Percentiles rank a stretch among this genome's conserved stretches.
phyloP scores from a whole-genome alignment of 352 stramenopile genomes.

The Hyaloperonospora arabidopsidis region DNA sequence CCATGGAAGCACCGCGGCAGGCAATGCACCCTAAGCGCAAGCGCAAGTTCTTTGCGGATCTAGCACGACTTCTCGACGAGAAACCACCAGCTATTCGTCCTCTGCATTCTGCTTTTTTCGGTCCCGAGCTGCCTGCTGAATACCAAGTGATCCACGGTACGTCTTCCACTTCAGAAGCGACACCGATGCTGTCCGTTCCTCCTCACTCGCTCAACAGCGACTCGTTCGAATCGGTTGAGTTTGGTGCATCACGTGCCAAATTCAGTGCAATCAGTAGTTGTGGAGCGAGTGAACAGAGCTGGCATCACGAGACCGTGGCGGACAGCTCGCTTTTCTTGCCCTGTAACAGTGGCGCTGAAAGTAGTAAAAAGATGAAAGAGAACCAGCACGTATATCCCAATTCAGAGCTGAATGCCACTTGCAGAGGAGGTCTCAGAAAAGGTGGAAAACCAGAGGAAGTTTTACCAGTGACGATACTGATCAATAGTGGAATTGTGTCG shows the following conservation, averaged over 20 bases:
- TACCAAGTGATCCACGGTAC: neutral
- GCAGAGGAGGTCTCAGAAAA: conserved; percentile 3
- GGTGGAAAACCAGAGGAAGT: conserved; percentile 5
- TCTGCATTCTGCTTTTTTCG: conserved; percentile 32
- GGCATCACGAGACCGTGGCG: conserved; percentile 43
- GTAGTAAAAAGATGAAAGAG: conserved; percentile 12
- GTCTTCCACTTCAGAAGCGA: conserved; percentile 7
- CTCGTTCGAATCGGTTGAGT: conserved; percentile 45
- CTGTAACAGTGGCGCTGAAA: conserved; percentile 5
- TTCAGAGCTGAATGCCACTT: conserved; percentile 13
- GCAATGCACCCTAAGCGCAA: conserved; percentile 57
- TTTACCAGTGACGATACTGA: conserved; percentile 27
- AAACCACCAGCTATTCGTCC: conserved; percentile 25
- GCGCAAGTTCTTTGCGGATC: conserved; percentile 69
- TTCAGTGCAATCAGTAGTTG: conserved; percentile 12
- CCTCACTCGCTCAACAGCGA: conserved; percentile 25
- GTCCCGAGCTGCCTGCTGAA: conserved; percentile 9
- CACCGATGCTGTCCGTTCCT: conserved; percentile 5
- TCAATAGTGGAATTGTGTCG: conserved; percentile 26
- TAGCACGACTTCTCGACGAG: conserved; percentile 46
- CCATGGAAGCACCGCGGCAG: conserved; percentile 1
- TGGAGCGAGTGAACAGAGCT: conserved; percentile 30
- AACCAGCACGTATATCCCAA: conserved; percentile 20
- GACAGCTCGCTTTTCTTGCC: conserved; percentile 53
- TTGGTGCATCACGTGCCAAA: conserved; percentile 16